Evolutionary conservation across 1,284 basidiomycete genomes (phyloP), one percentile per base, ranked within the genome.

Genomic region (Apiotrichum veenhuisii): DNA sequence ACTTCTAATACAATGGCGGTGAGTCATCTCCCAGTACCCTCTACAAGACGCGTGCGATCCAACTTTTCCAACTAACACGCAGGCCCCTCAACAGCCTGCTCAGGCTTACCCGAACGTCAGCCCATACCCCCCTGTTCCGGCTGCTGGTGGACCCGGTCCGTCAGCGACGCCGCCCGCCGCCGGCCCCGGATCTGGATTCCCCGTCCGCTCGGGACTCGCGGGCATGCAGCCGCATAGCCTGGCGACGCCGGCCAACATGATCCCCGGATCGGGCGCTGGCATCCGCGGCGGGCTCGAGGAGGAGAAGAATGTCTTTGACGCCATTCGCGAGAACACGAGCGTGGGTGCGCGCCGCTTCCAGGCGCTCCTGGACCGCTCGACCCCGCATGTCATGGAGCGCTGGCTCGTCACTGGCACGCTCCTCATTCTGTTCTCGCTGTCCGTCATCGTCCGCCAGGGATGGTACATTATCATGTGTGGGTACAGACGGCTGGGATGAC

Each of bases 401-500:
- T 99, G 96, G 96, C 71, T 88, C n/a, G 83, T 82, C 22, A 92
- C 91, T 7, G 81, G 81, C 3, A 88, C 80, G 3, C 70, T 97
- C 26, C 78, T 96, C 53, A 68, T 81, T 40, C 48, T 98, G 36
- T 98, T 99, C 74, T 80, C 89, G 72, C 79, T 97, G 52, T 83
- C 93, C 62, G 95, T 99, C 64, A 80, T 98, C 14, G 73, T 96
- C 43, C 81, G 89, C 10, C 91, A 98, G 80, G 95, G 90, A 64
- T 96, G 92, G 93, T 96, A 94, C 80, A 96, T 95, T 71, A 67
- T 74, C 49, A 74, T 70, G 64, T 77, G 68, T 70, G 38, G 33
- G 64, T 65, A 38, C 5, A 30, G 30, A n/a, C n/a, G n/a, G n/a
- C n/a, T n/a, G n/a, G n/a, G n/a, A n/a, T n/a, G n/a, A n/a, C n/a